A percentile compares a stretch with the other conserved stretches of the same genome.
Conservation (phyloP, 768 basidiomycete genomes). For the Paxillus involutus region DNA sequence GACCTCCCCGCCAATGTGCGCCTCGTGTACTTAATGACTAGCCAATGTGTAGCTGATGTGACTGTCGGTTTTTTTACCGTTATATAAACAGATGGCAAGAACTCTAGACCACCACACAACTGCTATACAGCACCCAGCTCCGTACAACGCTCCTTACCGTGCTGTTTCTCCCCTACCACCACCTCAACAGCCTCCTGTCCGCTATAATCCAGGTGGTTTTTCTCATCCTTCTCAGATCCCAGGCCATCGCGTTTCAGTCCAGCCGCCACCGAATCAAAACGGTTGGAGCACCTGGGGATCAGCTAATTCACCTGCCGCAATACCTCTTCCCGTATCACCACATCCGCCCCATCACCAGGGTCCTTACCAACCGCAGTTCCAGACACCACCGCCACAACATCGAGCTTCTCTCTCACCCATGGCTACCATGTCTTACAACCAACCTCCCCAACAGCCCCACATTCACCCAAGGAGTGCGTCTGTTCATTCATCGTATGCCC, state of each 20-base stretch:
- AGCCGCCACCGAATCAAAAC: conserved; percentile 17
- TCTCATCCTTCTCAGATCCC: conserved; percentile 4
- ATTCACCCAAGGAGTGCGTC: conserved; percentile 19
- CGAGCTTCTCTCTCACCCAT: conserved; percentile 25
- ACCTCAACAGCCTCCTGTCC: conserved; percentile 13
- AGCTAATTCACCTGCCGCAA: conserved; percentile 12
- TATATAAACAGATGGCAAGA: conserved; percentile 57
- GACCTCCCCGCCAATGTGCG: conserved; percentile 62
- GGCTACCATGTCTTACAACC: conserved; percentile 21
- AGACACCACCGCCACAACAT: conserved; percentile 20
- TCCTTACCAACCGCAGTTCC: conserved; percentile 21
- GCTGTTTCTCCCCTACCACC: conserved; percentile 25
- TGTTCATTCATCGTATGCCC: conserved; percentile 13
- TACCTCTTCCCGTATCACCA: conserved; percentile 22
- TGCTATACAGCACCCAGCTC: conserved; percentile 21
- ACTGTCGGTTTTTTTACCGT: conserved; percentile 16
- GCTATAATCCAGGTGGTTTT: conserved; percentile 17
- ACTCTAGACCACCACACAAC: conserved; percentile 51
- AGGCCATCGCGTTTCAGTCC: conserved; percentile 18
- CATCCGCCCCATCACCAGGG: conserved; percentile 19
- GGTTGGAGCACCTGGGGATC: conserved; percentile 25
- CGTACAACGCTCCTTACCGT: conserved; percentile 21
- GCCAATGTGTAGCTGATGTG: neutral
- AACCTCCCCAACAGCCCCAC: conserved; percentile 21
- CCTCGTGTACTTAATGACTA: conserved; percentile 16